Base-by-base conservation (phyloP, 768 basidiomycete species). In the Agrocybe praecox region DNA sequence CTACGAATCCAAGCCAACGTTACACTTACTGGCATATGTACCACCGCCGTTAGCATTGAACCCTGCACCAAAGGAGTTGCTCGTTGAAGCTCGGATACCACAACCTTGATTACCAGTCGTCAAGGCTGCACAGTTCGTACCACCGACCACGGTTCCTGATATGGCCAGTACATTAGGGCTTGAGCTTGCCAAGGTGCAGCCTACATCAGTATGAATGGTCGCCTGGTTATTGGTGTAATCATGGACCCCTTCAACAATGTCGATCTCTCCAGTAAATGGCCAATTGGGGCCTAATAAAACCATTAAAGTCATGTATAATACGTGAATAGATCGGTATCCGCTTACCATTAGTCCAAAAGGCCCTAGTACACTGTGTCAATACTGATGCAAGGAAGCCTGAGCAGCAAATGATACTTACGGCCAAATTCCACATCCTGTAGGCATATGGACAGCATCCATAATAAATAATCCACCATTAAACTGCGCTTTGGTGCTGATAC, bases 21-120 rank as follows among this genome's bases (percentile, higher is more conserved):
- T 52, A 21, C n/a, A 83, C 91, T 70, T 66, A 94, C 92, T 92
- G 50, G 90, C 90, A 74, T 94, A 96, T 49, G 94, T 89, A 63
- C 95, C 95, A 45, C 95, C 95, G 10, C 86, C 85, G 62, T 81
- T 87, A n/a, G 67, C 69, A 71, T 98, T 98, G 78, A 96, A 98
- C 12, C 77, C 84, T n/a, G 80, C 71, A n/a, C 95, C 95, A 67
- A 90, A 96, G 2, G 88, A 87, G 56, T 83, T 85, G 51, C 70
- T 73, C 49, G 78, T 75, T 29, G 70, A 68, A 9, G 87, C 82
- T 10, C 88, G 86, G 36, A 90, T 78, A 9, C 95, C 94, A 69
- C 95, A 98, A 19, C 94, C 93, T 65, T 86, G 78, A 58, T 93
- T 92, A 18, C 80, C 79, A 5, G 88, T 89, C n/a, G 83, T 79